Conservation (phyloP, 345 rosid species). For the Gossypium ekmanianum region DNA sequence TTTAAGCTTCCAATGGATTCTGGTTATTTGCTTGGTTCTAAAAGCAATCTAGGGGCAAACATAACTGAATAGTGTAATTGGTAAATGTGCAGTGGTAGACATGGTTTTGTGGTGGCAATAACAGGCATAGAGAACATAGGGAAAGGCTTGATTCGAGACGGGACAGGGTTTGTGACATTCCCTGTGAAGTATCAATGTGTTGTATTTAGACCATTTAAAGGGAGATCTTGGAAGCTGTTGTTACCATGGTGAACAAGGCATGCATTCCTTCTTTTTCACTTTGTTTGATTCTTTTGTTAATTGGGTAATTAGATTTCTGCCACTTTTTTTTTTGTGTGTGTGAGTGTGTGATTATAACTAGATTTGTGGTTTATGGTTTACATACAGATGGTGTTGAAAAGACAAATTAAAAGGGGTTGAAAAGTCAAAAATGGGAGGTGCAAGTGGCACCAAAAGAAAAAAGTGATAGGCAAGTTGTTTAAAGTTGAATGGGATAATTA, state of each 20-base stretch:
- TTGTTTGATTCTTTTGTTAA: background rate
- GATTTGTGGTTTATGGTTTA: background rate
- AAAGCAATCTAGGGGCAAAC: background rate
- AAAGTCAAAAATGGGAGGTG: no score
- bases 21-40: background rate
- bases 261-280: background rate
- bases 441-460: no score
- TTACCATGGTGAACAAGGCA: constrained; percentile 88
- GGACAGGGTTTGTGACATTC: constrained; percentile 81
- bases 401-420: no score
- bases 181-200: constrained; percentile 85
- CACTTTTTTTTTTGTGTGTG: no score
- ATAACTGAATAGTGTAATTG: background rate
- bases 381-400: constrained; percentile 51
- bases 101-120: constrained; percentile 90
- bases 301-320: background rate
- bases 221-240: constrained; percentile 94
- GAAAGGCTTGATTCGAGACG: constrained; percentile 87
- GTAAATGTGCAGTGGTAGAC: constrained; percentile 55
- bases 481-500: no score
- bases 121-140: constrained; percentile 79
- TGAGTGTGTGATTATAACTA: background rate
- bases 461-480: no score
- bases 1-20: background rate
- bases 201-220: constrained; percentile 85